Evolutionary conservation across 768 basidiomycete genomes (phyloP).

Genomic region (Cystofilobasidium bisporidii): DNA sequence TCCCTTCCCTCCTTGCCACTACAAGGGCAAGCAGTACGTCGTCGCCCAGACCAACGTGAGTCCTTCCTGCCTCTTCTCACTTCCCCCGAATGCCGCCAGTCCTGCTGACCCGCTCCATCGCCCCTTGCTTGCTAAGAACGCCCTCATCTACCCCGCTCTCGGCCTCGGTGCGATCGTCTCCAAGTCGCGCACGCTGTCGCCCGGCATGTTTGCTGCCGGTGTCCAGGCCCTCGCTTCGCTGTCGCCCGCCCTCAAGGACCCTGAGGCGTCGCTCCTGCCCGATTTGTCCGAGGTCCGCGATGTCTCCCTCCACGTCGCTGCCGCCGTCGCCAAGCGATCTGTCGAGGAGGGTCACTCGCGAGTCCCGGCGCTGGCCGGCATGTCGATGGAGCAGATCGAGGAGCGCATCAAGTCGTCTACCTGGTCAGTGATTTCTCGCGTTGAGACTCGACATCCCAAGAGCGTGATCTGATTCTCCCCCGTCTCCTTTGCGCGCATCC

Average conservation of each 20-base stretch:
- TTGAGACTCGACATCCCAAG: no score
- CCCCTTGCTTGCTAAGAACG: constrained; percentile 11
- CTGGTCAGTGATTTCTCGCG: neutral
- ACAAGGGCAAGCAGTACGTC: constrained; percentile 52
- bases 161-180: constrained; percentile 69
- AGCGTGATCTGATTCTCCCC: neutral
- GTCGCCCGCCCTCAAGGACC: constrained; percentile 63
- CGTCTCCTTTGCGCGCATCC: neutral
- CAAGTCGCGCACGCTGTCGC: constrained; percentile 49
- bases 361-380: constrained; percentile 26
- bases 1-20: constrained; percentile 65
- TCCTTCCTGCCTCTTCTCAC: neutral
- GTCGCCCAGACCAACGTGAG: constrained; percentile 29
- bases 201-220: constrained; percentile 69
- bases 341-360: constrained; percentile 52
- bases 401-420: constrained; percentile 16
- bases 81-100: neutral
- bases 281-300: constrained; percentile 62
- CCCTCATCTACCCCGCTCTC: constrained; percentile 65
- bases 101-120: neutral
- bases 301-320: constrained; percentile 70
- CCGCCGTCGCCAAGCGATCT: constrained; percentile 70
- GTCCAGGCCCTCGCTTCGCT: constrained; percentile 63
- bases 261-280: constrained; percentile 60
- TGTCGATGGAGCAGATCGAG: constrained; percentile 25